These are phyloP conservation scores for Backusella liffmaniae DNA, from an alignment of 192 early-diverging fungal species.

Conservation along the genomic window DNA sequence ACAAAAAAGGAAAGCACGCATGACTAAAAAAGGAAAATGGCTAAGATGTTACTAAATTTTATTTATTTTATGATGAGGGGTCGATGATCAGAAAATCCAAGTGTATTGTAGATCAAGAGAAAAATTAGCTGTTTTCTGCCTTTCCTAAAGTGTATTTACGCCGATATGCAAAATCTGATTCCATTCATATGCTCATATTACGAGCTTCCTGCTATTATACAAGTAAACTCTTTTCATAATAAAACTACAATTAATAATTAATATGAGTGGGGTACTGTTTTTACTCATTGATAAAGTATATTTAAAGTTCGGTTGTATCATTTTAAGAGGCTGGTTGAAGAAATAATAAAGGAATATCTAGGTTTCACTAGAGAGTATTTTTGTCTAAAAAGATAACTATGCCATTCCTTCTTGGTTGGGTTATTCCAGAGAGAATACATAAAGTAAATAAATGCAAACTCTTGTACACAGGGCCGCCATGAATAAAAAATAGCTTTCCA, in stretches of 20 bases:
- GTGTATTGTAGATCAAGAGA: neutral
- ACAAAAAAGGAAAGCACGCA: conserved; percentile 3
- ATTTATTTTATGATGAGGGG: neutral
- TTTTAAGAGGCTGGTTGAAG: neutral
- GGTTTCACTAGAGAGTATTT: neutral
- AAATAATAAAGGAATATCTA: neutral
- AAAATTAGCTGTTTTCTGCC: neutral
- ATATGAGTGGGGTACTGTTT: neutral
- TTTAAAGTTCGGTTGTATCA: neutral
- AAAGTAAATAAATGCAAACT: neutral
- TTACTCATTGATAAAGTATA: neutral
- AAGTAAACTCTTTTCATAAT: neutral
- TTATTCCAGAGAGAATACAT: neutral
- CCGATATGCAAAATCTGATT: neutral
- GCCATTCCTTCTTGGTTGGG: neutral
- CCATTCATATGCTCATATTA: neutral
- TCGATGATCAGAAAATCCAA: neutral
- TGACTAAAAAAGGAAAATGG: conserved; percentile 2
- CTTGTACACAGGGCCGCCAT: neutral
- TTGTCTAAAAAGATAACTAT: neutral
- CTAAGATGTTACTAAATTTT: neutral
- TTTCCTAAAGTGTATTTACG: neutral
- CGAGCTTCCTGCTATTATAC: neutral
- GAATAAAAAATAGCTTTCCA: neutral
- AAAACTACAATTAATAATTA: neutral